These are phyloP conservation scores for Mucor ambiguus DNA, from an alignment of 371 early-diverging fungal genomes.

Conservation along the genomic window DNA sequence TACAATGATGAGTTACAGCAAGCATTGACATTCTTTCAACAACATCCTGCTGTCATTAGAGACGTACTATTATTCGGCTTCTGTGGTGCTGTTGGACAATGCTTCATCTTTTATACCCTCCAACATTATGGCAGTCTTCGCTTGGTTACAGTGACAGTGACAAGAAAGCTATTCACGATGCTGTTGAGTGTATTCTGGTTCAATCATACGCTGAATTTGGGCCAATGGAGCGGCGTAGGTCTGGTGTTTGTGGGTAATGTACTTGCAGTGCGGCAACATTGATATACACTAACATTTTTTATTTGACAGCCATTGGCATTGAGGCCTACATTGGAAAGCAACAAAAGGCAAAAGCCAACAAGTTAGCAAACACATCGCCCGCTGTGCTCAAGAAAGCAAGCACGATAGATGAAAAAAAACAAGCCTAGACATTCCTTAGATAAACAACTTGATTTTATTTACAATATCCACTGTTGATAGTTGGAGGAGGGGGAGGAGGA, in stretches of 20 bases:
- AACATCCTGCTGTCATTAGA: slow-evolving; percentile 75
- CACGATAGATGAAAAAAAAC: neutral
- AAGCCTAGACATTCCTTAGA: neutral
- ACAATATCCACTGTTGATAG: slow-evolving; percentile 2
- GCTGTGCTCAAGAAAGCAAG: neutral
- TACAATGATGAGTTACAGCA: slow-evolving; percentile 76
- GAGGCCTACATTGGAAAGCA: slow-evolving; percentile 73
- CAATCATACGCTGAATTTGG: slow-evolving; percentile 71
- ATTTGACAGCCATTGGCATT: slow-evolving; percentile 59
- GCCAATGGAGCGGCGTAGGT: slow-evolving; percentile 89
- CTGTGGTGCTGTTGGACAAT: slow-evolving; percentile 96
- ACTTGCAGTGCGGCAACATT: neutral
- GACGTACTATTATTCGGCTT: slow-evolving; percentile 89
- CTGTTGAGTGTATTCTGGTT: slow-evolving; percentile 90
- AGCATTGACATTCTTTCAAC: slow-evolving; percentile 77
- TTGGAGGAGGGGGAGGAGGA: neutral
- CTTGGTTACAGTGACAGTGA: slow-evolving; percentile 94
- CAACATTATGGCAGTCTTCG: slow-evolving; percentile 90
- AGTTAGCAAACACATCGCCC: neutral
- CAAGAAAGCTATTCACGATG: slow-evolving; percentile 96
- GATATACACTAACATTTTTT: neutral
- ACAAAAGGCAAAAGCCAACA: slow-evolving; percentile 22
- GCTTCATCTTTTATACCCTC: slow-evolving; percentile 96
- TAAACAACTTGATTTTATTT: neutral
- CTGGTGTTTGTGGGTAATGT: slow-evolving; percentile 81